Conservation (phyloP, 2,329 filamentous ascomycete genomes). For the Venturia nashicola region DNA sequence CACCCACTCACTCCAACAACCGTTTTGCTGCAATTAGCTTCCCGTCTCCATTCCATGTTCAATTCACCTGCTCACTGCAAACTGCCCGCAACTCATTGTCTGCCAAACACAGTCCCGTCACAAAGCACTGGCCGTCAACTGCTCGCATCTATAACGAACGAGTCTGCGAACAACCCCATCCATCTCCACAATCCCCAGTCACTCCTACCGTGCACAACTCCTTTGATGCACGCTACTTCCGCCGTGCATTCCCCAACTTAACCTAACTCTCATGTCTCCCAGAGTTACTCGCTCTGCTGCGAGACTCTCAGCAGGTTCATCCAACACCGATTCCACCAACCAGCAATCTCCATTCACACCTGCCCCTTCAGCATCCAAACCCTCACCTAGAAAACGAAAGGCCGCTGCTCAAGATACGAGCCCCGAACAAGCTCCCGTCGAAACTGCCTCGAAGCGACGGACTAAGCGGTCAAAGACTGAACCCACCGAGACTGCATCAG, state of each 20-base stretch:
- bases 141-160: background rate
- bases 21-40: background rate
- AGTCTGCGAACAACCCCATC: background rate
- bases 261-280: constrained; percentile 71
- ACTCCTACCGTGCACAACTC: background rate
- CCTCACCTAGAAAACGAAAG: constrained; percentile 62
- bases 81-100: background rate
- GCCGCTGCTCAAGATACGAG: constrained; percentile 34
- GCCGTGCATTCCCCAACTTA: background rate
- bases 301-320: constrained; percentile 64
- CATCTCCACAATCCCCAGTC: background rate
- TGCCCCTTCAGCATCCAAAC: constrained; percentile 31
- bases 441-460: constrained; percentile 24
- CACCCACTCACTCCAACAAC: background rate
- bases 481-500: background rate
- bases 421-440: constrained; percentile 32
- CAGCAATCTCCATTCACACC: constrained; percentile 29
- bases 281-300: constrained; percentile 94
- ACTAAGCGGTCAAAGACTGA: constrained; percentile 19
- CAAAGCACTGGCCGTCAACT: background rate
- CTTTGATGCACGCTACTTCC: background rate
- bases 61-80: background rate
- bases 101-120: background rate
- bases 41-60: background rate
- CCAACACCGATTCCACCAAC: constrained; percentile 30